Evolutionary conservation across 2,329 filamentous ascomycete species (phyloP).

Genomic region (Beauveria varroae): DNA sequence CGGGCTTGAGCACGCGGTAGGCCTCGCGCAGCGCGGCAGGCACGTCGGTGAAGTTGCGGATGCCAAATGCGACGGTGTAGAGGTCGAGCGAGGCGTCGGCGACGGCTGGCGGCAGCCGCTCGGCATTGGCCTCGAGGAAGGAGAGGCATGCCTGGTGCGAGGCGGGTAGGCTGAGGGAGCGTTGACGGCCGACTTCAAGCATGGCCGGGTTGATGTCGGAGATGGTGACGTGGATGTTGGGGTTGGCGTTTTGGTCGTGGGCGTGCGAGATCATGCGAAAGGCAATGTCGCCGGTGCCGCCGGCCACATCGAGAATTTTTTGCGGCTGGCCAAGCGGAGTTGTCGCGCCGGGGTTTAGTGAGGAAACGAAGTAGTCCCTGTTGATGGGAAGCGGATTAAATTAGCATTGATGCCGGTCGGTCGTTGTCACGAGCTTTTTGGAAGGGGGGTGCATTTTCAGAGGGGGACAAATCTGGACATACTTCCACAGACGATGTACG

Average conservation of each 20-base stretch:
- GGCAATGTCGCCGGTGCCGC: conserved; percentile 94
- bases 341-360: conserved; percentile 71
- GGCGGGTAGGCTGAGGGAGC: conserved; percentile 53
- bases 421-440: background rate
- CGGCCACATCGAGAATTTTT: conserved; percentile 90
- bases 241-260: conserved; percentile 68
- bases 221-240: conserved; percentile 76
- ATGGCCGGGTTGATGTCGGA: conserved; percentile 95
- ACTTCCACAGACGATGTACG: conserved; percentile 93
- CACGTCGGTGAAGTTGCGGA: conserved; percentile 94
- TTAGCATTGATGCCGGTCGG: background rate
- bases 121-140: conserved; percentile 89
- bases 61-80: conserved; percentile 96
- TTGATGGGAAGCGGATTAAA: background rate
- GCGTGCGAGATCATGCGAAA: conserved; percentile 92
- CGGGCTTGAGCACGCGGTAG: conserved; percentile 81
- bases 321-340: conserved; percentile 39
- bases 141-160: conserved; percentile 50
- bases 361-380: conserved; percentile 84
- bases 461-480: conserved; percentile 16
- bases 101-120: conserved; percentile 58
- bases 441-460: background rate
- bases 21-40: conserved; percentile 75
- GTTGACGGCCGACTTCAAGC: conserved; percentile 79
- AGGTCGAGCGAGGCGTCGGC: conserved; percentile 72